phyloP scores from a whole-genome alignment of 2,329 filamentous ascomycete genomes.

The Aspergillus uvarum region DNA sequence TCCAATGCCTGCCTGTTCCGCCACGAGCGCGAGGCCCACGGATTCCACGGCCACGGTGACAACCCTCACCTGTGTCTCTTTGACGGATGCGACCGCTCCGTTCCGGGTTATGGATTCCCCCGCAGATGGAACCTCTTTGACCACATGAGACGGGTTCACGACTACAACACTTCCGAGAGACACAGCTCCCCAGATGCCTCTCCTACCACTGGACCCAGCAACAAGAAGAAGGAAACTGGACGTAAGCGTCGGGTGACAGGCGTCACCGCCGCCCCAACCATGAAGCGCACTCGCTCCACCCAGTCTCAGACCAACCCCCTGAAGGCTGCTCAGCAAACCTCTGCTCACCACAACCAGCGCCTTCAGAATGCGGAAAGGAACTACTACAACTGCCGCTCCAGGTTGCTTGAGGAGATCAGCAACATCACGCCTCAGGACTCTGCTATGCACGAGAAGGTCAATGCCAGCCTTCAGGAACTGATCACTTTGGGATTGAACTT shows the following conservation, averaged over 20 bases:
- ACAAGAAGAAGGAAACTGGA: constrained; percentile 43
- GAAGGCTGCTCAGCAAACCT: constrained; percentile 35
- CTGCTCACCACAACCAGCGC: constrained; percentile 39
- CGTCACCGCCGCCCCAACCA: constrained; percentile 37
- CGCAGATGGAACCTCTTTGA: constrained; percentile 94
- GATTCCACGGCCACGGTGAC: constrained; percentile 90
- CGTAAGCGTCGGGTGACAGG: constrained; percentile 44
- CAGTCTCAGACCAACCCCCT: constrained; percentile 36
- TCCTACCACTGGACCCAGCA: constrained; percentile 31
- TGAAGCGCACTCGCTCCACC: constrained; percentile 45
- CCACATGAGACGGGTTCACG: constrained; percentile 94
- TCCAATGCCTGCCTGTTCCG: constrained; percentile 92
- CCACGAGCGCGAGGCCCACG: constrained; percentile 93
- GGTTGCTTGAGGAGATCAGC: constrained; percentile 40
- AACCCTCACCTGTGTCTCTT: constrained; percentile 90
- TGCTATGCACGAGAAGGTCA: constrained; percentile 45
- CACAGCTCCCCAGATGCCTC: constrained; percentile 44
- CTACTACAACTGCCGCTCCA: constrained; percentile 43
- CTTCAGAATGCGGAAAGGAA: constrained; percentile 44
- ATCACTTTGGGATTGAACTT: constrained; percentile 45
- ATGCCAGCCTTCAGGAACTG: constrained; percentile 46
- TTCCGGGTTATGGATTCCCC: constrained; percentile 83
- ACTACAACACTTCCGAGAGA: constrained; percentile 50
- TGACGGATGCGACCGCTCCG: constrained; percentile 79
- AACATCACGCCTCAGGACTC: constrained; percentile 43